A percentile compares a stretch with the other conserved stretches of the same genome.
Conservation (phyloP, 2,329 filamentous ascomycete genomes). For the Fusarium circinatum region DNA sequence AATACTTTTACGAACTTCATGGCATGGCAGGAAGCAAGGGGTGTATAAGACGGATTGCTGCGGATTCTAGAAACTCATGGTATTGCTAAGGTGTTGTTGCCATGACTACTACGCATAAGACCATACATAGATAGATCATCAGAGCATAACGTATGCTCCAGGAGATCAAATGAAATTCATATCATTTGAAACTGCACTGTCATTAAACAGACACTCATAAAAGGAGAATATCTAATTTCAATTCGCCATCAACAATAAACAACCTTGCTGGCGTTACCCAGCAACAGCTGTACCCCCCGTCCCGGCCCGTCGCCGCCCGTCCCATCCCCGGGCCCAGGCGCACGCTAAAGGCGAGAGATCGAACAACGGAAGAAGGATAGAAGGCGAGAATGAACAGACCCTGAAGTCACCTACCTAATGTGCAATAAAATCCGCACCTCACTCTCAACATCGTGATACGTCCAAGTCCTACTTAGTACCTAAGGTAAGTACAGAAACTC, state of each 20-base stretch:
- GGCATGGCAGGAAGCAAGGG: slow-evolving; percentile 15
- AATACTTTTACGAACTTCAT: slow-evolving; percentile 23
- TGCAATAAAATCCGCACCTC: neutral
- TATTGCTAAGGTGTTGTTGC: neutral
- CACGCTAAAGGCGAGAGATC: slow-evolving; percentile 20
- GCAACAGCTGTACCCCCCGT: slow-evolving; percentile 6
- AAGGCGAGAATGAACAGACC: slow-evolving; percentile 11
- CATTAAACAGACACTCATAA: neutral
- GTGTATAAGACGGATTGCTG: slow-evolving; percentile 20
- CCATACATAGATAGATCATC: neutral
- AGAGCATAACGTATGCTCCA: slow-evolving; percentile 5
- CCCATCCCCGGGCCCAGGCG: slow-evolving; percentile 9
- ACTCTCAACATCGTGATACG: neutral
- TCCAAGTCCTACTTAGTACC: neutral
- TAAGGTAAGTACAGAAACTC: neutral
- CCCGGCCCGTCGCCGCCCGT: slow-evolving; percentile 29
- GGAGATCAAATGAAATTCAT: slow-evolving; percentile 1
- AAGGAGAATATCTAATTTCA: slow-evolving; percentile 13
- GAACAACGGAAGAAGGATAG: slow-evolving; percentile 7
- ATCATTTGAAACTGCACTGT: slow-evolving; percentile 6
- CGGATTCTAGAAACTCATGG: slow-evolving; percentile 20
- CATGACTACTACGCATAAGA: neutral
- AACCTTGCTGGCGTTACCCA: slow-evolving; percentile 12
- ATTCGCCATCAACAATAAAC: slow-evolving; percentile 18
- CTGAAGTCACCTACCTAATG: neutral